Base-by-base conservation (phyloP, 441 rosid species). In the Populus hybrid region DNA sequence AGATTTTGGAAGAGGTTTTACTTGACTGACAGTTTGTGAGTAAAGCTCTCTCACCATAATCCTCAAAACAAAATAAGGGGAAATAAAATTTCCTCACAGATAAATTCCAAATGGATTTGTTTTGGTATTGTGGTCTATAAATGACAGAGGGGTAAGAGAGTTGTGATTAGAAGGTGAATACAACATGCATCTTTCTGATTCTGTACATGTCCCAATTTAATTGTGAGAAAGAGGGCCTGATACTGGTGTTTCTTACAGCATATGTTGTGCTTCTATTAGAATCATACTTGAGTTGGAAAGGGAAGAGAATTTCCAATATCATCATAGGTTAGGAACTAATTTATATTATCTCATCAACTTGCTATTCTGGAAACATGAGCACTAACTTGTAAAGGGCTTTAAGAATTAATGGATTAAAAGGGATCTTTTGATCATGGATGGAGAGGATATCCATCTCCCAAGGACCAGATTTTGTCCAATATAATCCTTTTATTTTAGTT, bases 381-480 rank as follows among this genome's bases (percentile, higher is more conserved):
- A 6, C 7, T 30, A 34, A 63, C 70, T 23, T 70, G 19, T 71
- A 5, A 21, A 65, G 30, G 34, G 18, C 65, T 65, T 46, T 5
- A 26, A 40, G 16, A 7, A 14, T 26, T 30, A 30, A 30, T 30
- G 32, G 32, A 30, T 30, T 16, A 30, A 42, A 26, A 59, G 64
- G 7, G 12, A 18, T 30, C 64, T 10, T 11, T 46, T 78, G 12
- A 23, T 72, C 26, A 72, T 78, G 4, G 59, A 67, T 50, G 38
- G 28, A 78, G 38, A 66, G 72, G 11, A 2, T 72, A 9, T 72
- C 35, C 68, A 9, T 67, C 67, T 78, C 67, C 24, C 24, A 16
- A 65, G 8, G 12, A 3, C 11, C 26, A 26, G 1, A 67, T 40
- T 23, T 76, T 24, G 38, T 76, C 7, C 19, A 35, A 35, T 14